Conservation (phyloP, 805 yeast species). For the Myxozyma nipponensis region DNA sequence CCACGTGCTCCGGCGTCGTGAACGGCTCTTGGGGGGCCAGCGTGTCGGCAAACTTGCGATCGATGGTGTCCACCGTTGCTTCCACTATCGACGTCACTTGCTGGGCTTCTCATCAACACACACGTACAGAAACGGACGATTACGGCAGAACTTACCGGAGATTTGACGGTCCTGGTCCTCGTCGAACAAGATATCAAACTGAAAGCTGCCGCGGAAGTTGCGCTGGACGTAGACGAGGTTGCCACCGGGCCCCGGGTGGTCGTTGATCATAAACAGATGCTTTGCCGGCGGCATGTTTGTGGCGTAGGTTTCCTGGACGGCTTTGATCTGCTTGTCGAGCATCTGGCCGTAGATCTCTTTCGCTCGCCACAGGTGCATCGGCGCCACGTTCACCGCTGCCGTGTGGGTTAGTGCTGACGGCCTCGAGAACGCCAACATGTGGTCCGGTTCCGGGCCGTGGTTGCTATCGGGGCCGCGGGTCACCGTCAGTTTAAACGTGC, state of each 20-base stretch:
- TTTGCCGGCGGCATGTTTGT: constrained; percentile 42
- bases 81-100: constrained; percentile 33
- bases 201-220: constrained; percentile 66
- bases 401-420: constrained; percentile 14
- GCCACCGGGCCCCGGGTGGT: constrained; percentile 58
- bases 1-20: constrained; percentile 40
- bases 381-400: constrained; percentile 7
- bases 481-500: constrained; percentile 58
- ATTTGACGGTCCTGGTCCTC: constrained; percentile 6
- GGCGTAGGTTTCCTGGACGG: constrained; percentile 29
- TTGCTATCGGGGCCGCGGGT: constrained; percentile 51
- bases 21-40: constrained; percentile 58
- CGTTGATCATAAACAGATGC: constrained; percentile 48
- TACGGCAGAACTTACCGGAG: constrained; percentile 17
- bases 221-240: constrained; percentile 78
- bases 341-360: constrained; percentile 68
- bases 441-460: constrained; percentile 45
- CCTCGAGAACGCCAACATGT: constrained; percentile 42
- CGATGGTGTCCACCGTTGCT: constrained; percentile 41
- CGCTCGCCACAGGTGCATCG: constrained; percentile 56
- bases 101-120: too few relatives aligned
- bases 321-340: constrained; percentile 63
- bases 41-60: constrained; percentile 48
- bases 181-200: constrained; percentile 56
- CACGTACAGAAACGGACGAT: neutral